Conservation (phyloP, 2,329 filamentous ascomycete species). For the Calycina marina region DNA sequence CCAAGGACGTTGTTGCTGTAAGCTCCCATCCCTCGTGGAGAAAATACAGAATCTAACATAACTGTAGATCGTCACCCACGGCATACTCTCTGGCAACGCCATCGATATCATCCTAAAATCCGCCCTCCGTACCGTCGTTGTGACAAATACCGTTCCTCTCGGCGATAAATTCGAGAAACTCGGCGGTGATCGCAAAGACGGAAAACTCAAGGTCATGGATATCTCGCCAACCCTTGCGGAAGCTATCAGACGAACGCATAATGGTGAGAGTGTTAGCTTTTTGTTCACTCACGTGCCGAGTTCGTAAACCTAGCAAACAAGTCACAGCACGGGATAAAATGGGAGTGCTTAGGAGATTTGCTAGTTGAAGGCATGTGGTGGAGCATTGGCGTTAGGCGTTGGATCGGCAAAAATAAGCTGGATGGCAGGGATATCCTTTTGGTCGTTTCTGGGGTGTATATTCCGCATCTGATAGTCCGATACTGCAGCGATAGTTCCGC, state of each 20-base stretch:
- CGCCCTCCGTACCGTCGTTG: slow-evolving; percentile 62
- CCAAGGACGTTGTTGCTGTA: slow-evolving; percentile 66
- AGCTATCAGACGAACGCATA: slow-evolving; percentile 54
- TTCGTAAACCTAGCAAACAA: too few species aligned
- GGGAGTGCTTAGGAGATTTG: too few species aligned
- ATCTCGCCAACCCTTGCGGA: slow-evolving; percentile 73
- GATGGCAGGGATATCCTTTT: too few species aligned
- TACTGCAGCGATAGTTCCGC: too few species aligned
- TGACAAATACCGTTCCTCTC: slow-evolving; percentile 79
- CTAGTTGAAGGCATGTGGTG: too few species aligned
- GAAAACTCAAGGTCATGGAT: slow-evolving; percentile 76
- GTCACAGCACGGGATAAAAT: too few species aligned
- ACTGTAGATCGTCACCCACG: slow-evolving; percentile 77
- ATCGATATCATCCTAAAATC: slow-evolving; percentile 62
- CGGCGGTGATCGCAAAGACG: slow-evolving; percentile 29
- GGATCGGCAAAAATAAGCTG: too few species aligned
- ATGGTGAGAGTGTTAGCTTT: slow-evolving; percentile 52
- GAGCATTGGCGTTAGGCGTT: too few species aligned
- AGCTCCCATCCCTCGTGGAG: neutral
- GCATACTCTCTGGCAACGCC: slow-evolving; percentile 76
- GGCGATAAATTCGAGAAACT: slow-evolving; percentile 64
- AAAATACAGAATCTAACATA: neutral
- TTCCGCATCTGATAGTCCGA: too few species aligned
- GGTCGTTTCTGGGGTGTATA: too few species aligned
- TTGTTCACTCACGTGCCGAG: slow-evolving; percentile 52